Percentiles rank a stretch among this genome's conserved stretches.
phyloP scores from a whole-genome alignment of 2,329 filamentous ascomycete genomes.

The Chrysoporthe cubensis region DNA sequence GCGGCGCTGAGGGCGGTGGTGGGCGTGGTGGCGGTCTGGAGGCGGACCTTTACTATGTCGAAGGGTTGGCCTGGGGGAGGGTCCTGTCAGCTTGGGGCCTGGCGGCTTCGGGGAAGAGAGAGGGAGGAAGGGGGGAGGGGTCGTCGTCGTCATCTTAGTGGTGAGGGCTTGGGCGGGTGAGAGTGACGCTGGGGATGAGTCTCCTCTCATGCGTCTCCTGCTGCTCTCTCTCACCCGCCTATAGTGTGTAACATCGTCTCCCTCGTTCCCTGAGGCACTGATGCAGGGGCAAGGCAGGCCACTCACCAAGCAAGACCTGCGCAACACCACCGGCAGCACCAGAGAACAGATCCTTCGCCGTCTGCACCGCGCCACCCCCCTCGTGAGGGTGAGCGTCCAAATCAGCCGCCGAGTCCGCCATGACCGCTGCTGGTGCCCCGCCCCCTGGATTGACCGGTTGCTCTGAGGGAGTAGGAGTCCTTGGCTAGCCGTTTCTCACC shows the following conservation, averaged over 20 bases:
- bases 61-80: slow-evolving; percentile 63
- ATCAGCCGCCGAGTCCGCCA: slow-evolving; percentile 44
- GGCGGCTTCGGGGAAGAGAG: not conserved
- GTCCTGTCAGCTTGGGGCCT: slow-evolving; percentile 7
- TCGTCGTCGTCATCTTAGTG: too few relatives aligned
- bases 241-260: not conserved
- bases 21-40: slow-evolving; percentile 88
- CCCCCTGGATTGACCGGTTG: slow-evolving; percentile 2
- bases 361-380: slow-evolving; percentile 53
- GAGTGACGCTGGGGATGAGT: not conserved
- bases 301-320: slow-evolving; percentile 87
- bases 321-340: slow-evolving; percentile 91
- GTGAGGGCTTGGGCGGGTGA: not conserved
- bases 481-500: not conserved
- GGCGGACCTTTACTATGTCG: slow-evolving; percentile 96
- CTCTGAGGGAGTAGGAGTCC: not conserved
- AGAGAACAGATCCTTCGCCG: slow-evolving; percentile 86
- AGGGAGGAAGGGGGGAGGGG: too few relatives aligned
- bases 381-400: slow-evolving; percentile 38
- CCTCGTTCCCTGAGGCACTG: not conserved
- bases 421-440: slow-evolving; percentile 24
- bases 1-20: slow-evolving; percentile 79
- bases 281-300: not conserved
- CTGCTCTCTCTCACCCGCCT: too few relatives aligned
- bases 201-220: slow-evolving; percentile 9